Conservation (phyloP, 164 flowering plant genomes). For the Malania oleifera region DNA sequence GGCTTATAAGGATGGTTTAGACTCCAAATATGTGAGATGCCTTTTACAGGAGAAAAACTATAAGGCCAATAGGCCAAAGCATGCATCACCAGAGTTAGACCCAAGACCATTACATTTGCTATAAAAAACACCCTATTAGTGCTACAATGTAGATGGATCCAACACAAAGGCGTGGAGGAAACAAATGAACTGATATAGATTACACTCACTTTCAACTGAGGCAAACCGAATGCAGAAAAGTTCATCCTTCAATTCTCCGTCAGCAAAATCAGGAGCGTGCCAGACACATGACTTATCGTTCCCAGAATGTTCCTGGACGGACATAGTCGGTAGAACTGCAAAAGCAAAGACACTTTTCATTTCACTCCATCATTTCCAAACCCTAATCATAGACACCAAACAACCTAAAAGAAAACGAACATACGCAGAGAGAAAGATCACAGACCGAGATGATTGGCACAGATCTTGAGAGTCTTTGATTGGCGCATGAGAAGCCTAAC, state of each 20-base stretch:
- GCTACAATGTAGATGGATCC: not conserved
- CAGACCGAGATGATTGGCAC: constrained; percentile 65
- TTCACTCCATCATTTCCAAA: not conserved
- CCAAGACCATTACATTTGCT: not conserved
- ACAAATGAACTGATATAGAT: not conserved
- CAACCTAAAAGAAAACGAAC: not conserved
- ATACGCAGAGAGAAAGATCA: not conserved
- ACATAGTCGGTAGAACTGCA: constrained; percentile 51
- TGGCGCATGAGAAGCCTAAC: constrained; percentile 71
- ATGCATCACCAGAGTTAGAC: no score
- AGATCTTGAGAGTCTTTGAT: constrained; percentile 68
- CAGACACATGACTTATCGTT: constrained; percentile 75
- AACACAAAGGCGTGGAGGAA: not conserved
- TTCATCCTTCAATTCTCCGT: constrained; percentile 71
- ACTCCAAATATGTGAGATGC: no score
- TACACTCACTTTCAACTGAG: constrained; percentile 58
- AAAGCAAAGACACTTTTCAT: not conserved
- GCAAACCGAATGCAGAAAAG: constrained; percentile 54
- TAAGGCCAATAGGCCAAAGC: no score
- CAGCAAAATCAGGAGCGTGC: constrained; percentile 69
- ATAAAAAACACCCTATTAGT: not conserved
- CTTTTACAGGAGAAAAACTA: no score
- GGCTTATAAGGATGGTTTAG: no score
- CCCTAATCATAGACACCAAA: not conserved
- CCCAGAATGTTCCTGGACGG: constrained; percentile 69